phyloP scores from a whole-genome alignment of 352 stramenopile genomes.

The Phytophthora brassicae region DNA sequence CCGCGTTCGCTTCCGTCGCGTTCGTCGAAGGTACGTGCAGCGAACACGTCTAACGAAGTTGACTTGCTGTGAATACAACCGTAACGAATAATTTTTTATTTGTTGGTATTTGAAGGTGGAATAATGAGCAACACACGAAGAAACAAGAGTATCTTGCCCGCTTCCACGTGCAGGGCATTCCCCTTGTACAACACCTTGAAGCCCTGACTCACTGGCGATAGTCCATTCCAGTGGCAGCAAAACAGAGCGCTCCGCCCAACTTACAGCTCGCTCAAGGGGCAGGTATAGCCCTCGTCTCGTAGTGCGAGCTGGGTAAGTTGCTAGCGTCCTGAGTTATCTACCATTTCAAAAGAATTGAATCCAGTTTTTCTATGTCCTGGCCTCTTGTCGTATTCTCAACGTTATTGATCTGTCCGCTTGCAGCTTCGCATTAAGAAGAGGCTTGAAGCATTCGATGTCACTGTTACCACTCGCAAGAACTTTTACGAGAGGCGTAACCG shows the following conservation, averaged over 20 bases:
- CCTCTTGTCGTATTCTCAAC: neutral
- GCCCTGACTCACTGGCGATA: slow-evolving; percentile 43
- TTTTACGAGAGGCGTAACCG: too few species aligned
- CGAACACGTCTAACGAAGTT: neutral
- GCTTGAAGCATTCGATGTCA: too few species aligned
- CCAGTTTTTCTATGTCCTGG: slow-evolving; percentile 1
- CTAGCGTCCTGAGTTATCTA: slow-evolving; percentile 5
- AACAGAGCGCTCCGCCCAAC: neutral
- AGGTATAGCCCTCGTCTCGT: neutral
- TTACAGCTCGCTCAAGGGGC: neutral
- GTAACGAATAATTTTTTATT: neutral
- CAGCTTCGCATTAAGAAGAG: neutral
- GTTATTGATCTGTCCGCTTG: too few species aligned
- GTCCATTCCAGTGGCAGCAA: neutral
- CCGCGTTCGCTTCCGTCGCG: slow-evolving; percentile 55
- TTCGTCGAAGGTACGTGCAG: slow-evolving; percentile 45
- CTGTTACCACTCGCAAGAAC: too few species aligned
- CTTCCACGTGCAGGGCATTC: slow-evolving; percentile 68
- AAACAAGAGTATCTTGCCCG: slow-evolving; percentile 53
- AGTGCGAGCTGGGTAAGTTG: neutral
- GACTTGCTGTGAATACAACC: neutral
- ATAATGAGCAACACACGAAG: slow-evolving; percentile 47
- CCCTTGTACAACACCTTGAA: slow-evolving; percentile 63
- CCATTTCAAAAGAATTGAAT: slow-evolving; percentile 2
- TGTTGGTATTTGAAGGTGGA: slow-evolving; percentile 42